phyloP scores from a whole-genome alignment of 495 filamentous ascomycete species.

The Xylaria sp. region DNA sequence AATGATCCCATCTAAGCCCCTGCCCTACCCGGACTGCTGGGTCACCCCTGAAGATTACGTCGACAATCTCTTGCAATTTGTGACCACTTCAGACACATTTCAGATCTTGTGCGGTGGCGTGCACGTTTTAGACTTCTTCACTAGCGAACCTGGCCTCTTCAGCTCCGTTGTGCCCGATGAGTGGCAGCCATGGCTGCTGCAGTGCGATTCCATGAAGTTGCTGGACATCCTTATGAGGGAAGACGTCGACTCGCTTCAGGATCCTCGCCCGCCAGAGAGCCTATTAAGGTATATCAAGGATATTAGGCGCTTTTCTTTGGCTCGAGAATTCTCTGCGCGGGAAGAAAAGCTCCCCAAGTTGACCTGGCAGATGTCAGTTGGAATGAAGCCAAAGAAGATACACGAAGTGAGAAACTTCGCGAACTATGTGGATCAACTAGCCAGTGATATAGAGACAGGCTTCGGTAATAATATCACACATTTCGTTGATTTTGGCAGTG shows the following conservation, averaged over 20 bases:
- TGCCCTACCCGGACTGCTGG: conserved; percentile 55
- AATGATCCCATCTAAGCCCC: conserved; percentile 49
- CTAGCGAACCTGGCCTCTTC: conserved; percentile 79
- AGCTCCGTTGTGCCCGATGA: conserved; percentile 72
- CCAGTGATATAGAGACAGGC: conserved; percentile 52
- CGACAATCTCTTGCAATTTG: conserved; percentile 76
- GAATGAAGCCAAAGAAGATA: conserved; percentile 95
- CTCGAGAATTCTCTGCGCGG: conserved; percentile 61
- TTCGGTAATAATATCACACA: conserved; percentile 71
- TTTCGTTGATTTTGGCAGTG: conserved; percentile 93
- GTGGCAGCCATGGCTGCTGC: conserved; percentile 80
- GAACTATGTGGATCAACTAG: conserved; percentile 61
- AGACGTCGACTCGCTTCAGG: conserved; percentile 60
- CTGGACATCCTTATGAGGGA: conserved; percentile 81
- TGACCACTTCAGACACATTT: conserved; percentile 76
- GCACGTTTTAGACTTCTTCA: conserved; percentile 96
- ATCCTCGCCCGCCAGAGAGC: conserved; percentile 66
- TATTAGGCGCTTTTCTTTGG: conserved; percentile 73
- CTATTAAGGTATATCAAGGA: conserved; percentile 76
- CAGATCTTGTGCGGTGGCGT: conserved; percentile 89
- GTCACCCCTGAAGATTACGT: conserved; percentile 71
- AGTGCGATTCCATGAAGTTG: conserved; percentile 72
- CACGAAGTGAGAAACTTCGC: conserved; percentile 82
- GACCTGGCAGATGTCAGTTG: conserved; percentile 74
- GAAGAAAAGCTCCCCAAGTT: conserved; percentile 57